phyloP scores from a whole-genome alignment of 352 stramenopile species.

The Phytophthora hibernalis region DNA sequence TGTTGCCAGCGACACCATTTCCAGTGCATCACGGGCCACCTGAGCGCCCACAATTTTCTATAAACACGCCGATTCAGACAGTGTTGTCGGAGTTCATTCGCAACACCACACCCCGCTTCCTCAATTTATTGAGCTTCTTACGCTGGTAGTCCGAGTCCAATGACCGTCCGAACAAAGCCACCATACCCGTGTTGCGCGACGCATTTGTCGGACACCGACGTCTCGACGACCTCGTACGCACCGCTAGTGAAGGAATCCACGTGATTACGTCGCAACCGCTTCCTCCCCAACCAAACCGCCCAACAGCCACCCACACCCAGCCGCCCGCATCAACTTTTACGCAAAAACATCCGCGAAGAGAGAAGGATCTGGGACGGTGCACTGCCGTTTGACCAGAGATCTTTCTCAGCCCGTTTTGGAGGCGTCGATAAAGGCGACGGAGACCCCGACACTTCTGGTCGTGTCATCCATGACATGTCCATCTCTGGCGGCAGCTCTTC shows the following conservation, averaged over 20 bases:
- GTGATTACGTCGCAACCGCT: not conserved
- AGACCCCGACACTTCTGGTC: not conserved
- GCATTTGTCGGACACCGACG: not conserved
- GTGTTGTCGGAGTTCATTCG: not conserved
- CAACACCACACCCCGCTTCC: too few relatives aligned
- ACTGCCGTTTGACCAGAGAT: conserved; percentile 8
- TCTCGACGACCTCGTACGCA: not conserved
- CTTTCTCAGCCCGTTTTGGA: conserved; percentile 20
- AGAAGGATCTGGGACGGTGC: conserved; percentile 13
- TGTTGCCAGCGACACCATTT: not conserved
- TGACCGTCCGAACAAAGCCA: conserved; percentile 4
- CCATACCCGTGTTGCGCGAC: not conserved
- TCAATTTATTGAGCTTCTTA: conserved; percentile 1
- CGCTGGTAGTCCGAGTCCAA: not conserved
- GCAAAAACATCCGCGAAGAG: conserved; percentile 18
- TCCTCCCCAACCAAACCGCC: not conserved
- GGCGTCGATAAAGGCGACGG: conserved; percentile 18
- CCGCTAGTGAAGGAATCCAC: not conserved
- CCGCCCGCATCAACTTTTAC: not conserved
- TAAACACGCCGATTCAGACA: not conserved
- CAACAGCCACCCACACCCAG: not conserved
- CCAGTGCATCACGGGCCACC: not conserved
- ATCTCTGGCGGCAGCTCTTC: not conserved
- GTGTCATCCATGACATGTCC: not conserved
- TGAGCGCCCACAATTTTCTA: not conserved